Base-by-base conservation (phyloP, 2,329 filamentous ascomycete species). In the Pseudocercospora crystallina region DNA sequence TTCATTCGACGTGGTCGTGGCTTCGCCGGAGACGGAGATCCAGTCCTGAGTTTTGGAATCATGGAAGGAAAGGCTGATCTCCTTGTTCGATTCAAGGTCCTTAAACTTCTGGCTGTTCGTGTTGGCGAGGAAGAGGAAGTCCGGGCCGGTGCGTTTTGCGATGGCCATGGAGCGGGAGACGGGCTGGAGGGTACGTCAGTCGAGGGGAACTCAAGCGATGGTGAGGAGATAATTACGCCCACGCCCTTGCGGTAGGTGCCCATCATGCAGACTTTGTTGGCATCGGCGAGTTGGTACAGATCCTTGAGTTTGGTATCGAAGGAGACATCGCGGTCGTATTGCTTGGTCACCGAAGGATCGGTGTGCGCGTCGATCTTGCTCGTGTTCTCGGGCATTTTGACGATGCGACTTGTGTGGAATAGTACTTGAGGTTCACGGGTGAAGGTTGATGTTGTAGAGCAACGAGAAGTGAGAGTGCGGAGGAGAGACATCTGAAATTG, bases 61-160 rank as follows among this genome's bases (percentile, higher is more conserved):
- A 43, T 77, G 73, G 68, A 78, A 75, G 14, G 70, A 71, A 44
- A 79, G 61, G 44, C 73, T 70, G 44, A 71, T 53, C 55, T 73
- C 69, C 15, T 68, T 68, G 62, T 71, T 72, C n/a, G 67, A 47
- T 8, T 68, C 56, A 8, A 79, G 62, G 59, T 79, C 76, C 41
- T 65, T 58, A 63, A 78, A 76, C 43, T 79, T 79, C 43, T 69
- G 58, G 39, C 69, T 73, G 66, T 78, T 67, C 20, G 59, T 64
- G 67, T 79, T 79, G 61, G 73, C 65, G 40, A 79, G 70, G 68
- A 76, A 78, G 57, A 78, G 70, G 61, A 78, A 75, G 62, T 79
- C 75, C 5, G 76, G 76, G 9, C 76, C 76, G 43, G 60, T 58
- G 45, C 89, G 69, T 85, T 89, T 73, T 46, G 73, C 73, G 20